phyloP scores from a whole-genome alignment of 2,329 filamentous ascomycete genomes.

The Colletotrichum cereale region DNA sequence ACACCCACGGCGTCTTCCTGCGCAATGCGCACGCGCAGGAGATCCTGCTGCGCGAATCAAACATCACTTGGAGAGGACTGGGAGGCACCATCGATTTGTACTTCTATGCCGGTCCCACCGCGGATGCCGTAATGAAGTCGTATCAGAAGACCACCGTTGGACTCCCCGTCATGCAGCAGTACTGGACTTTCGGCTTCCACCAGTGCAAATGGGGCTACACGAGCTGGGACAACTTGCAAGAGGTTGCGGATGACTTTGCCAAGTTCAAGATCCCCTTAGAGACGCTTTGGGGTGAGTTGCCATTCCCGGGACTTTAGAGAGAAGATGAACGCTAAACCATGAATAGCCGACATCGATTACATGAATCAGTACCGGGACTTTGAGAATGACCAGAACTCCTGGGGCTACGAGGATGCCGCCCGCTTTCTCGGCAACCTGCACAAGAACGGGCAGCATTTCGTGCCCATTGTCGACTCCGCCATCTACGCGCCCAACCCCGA shows the following conservation, averaged over 20 bases:
- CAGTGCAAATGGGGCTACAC: constrained; percentile 87
- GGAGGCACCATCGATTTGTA: constrained; percentile 85
- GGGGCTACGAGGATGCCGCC: constrained; percentile 68
- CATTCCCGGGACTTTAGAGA: too few species aligned
- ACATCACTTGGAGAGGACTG: constrained; percentile 79
- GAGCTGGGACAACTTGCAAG: constrained; percentile 76
- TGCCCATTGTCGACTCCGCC: constrained; percentile 81
- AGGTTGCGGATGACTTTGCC: constrained; percentile 76
- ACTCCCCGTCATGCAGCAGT: constrained; percentile 82
- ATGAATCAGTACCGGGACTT: constrained; percentile 74
- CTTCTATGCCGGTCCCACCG: constrained; percentile 80
- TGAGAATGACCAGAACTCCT: constrained; percentile 70
- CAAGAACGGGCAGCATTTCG: constrained; percentile 73
- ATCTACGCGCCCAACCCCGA: constrained; percentile 78
- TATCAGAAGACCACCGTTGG: constrained; percentile 78
- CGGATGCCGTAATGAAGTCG: constrained; percentile 75
- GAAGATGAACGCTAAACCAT: constrained; percentile 15
- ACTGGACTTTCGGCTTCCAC: constrained; percentile 85
- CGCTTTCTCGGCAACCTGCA: constrained; percentile 74
- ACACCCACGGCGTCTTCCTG: constrained; percentile 82
- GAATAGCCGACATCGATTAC: constrained; percentile 76
- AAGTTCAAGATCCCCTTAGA: constrained; percentile 76
- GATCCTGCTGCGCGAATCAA: constrained; percentile 71
- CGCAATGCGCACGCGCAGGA: constrained; percentile 85
- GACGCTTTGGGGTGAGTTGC: constrained; percentile 70